These are phyloP conservation scores for Candida tunisiensis DNA, from an alignment of 1,139 yeast species.

Conservation along the genomic window DNA sequence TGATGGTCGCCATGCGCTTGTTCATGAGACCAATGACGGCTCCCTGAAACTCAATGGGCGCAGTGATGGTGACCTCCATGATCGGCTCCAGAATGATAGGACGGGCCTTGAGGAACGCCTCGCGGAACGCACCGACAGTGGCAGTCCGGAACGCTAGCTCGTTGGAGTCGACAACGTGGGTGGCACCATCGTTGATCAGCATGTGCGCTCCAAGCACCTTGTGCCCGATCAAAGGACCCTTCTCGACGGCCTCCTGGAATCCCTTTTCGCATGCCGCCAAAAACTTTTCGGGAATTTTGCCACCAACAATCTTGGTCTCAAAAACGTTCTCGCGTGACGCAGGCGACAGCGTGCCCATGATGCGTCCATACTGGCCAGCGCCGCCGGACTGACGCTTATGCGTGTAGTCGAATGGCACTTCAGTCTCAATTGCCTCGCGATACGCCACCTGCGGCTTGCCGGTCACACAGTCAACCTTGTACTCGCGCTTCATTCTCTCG, in stretches of 20 bases:
- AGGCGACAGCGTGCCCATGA: constrained; percentile 69
- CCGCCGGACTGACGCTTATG: constrained; percentile 99
- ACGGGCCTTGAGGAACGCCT: constrained; percentile 68
- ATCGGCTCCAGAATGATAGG: constrained; percentile 93
- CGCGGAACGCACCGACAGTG: constrained; percentile 79
- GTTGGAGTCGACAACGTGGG: constrained; percentile 93
- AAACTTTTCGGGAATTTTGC: constrained; percentile 91
- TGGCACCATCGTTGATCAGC: constrained; percentile 94
- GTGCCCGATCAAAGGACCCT: constrained; percentile 95
- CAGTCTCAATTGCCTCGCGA: constrained; percentile 73
- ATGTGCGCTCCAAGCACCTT: constrained; percentile 82
- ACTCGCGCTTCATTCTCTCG: constrained; percentile 95
- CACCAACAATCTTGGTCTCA: constrained; percentile 85
- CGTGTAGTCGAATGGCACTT: constrained; percentile 77
- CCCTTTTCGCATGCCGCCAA: constrained; percentile 92
- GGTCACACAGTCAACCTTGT: constrained; percentile 85
- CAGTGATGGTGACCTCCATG: constrained; percentile 83
- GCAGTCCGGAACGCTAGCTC: constrained; percentile 94
- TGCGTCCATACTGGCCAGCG: constrained; percentile 98
- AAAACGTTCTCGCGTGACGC: constrained; percentile 40
- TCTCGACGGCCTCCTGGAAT: constrained; percentile 84
- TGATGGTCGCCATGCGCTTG: constrained; percentile 82
- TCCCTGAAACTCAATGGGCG: constrained; percentile 96
- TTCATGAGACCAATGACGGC: constrained; percentile 79
- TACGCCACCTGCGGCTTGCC: constrained; percentile 98